Evolutionary conservation across 1,139 yeast genomes (phyloP), one percentile per base, ranked within the genome.

Genomic region (Scheffersomyces titani): DNA sequence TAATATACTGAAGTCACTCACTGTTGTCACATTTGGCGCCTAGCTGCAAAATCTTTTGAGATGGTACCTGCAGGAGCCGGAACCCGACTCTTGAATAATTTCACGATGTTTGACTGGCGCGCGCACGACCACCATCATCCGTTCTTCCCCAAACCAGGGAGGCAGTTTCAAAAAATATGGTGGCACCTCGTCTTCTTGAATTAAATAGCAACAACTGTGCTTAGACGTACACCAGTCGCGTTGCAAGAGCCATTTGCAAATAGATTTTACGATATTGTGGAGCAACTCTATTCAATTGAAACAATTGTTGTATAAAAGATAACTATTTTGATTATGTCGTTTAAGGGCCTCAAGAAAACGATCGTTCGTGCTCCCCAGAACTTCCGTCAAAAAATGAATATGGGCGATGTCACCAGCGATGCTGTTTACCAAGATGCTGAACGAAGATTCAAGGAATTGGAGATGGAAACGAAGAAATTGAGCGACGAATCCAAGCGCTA

Each of bases 391-490:
- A 90, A 89, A 78, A 71, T 90, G 72, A 87, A 90, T 72, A 89
- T 89, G 93, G 98, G 97, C 48, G 90, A 88, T 54, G 81, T 84
- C 55, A 91, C 97, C 53, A 82, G 79, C 55, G 99, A 94, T 70
- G 85, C 97, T 0, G 97, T 94, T 20, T 94, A 92, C 71, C 83
- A 83, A 52, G 99, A 94, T 75, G 98, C 98, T 7, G 99, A 94
- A 73, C 84, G 98, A 71, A 84, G 99, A 67, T 94, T 96, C 80
- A 90, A 90, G 70, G 98, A 93, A 70, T 79, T 94, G 67, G 99
- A 94, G 72, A 72, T 76, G 20, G 97, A 93, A 73, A 92, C 98
- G 52, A 90, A 92, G 75, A 90, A 92, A 70, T 80, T 94, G 61
- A 90, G 94, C 65, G 92, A 89, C 55, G 98, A 94, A 75, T 88